phyloP scores from a whole-genome alignment of 1,139 yeast species.

The Scheffersomyces quercinus region DNA sequence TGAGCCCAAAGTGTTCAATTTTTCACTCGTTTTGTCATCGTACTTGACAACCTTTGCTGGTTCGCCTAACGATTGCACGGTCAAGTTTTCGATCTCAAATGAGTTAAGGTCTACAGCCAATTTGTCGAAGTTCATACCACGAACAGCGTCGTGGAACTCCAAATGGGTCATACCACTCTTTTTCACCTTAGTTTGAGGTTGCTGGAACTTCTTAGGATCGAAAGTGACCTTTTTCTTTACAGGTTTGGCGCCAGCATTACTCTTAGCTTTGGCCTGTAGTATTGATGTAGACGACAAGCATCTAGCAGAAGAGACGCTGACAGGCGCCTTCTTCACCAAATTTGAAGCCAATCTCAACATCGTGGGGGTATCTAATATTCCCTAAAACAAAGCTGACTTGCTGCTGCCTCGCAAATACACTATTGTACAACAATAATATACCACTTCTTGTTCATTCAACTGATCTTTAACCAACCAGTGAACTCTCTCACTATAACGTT shows the following conservation, averaged over 20 bases:
- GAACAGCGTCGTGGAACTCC: constrained; percentile 41
- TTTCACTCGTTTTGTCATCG: constrained; percentile 17
- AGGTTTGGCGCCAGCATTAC: background rate
- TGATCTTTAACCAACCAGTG: too few species aligned
- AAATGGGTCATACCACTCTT: constrained; percentile 49
- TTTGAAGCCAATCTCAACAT: constrained; percentile 14
- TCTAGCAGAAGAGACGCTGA: too few species aligned
- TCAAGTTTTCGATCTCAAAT: constrained; percentile 18
- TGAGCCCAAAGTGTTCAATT: constrained; percentile 47
- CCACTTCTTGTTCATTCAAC: too few species aligned
- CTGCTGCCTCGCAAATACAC: too few species aligned
- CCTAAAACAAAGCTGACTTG: too few species aligned
- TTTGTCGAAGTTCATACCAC: constrained; percentile 35
- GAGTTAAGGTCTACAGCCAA: constrained; percentile 23
- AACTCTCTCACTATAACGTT: too few species aligned
- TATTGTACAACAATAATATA: too few species aligned
- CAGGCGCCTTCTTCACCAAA: background rate
- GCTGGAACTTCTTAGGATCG: constrained; percentile 5
- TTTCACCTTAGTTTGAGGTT: constrained; percentile 23
- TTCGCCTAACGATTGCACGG: constrained; percentile 10
- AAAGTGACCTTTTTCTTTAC: constrained; percentile 11
- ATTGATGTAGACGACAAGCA: constrained; percentile 7
- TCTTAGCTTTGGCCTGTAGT: constrained; percentile 2
- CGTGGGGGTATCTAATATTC: background rate
- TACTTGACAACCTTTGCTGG: constrained; percentile 27